These are phyloP conservation scores for Aspergillus mulundensis DNA, from an alignment of 495 filamentous ascomycete genomes.

Conservation along the genomic window DNA sequence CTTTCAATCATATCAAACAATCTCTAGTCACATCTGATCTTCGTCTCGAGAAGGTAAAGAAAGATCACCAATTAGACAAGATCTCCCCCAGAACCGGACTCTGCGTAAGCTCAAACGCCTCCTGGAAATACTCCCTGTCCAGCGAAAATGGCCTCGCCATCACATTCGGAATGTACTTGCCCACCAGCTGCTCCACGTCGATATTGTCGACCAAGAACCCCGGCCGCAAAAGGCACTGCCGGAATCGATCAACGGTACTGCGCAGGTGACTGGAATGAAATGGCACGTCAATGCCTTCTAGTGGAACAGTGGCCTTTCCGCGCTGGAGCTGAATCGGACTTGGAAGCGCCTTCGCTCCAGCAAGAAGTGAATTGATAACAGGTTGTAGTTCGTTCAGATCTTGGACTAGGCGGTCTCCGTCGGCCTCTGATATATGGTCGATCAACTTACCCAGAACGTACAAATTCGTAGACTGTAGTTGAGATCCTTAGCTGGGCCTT, in stretches of 20 bases:
- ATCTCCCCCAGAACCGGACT: constrained; percentile 20
- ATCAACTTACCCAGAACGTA: constrained; percentile 19
- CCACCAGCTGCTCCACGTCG: constrained; percentile 16
- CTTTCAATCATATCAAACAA: too few species aligned
- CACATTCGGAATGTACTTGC: constrained; percentile 35
- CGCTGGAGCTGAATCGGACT: constrained; percentile 22
- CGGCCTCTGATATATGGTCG: constrained; percentile 14
- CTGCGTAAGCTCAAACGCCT: constrained; percentile 74
- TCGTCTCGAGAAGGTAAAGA: too few species aligned
- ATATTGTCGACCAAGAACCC: constrained; percentile 27
- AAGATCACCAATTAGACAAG: not conserved
- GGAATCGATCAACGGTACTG: constrained; percentile 24
- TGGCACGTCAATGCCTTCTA: constrained; percentile 41
- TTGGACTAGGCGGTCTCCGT: not conserved
- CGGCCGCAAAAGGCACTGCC: constrained; percentile 26
- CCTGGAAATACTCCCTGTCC: constrained; percentile 86
- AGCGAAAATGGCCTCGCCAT: constrained; percentile 51
- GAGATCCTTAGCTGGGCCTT: too few species aligned
- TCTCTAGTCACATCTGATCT: not conserved
- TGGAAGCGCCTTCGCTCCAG: constrained; percentile 4
- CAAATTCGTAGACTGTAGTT: constrained; percentile 15
- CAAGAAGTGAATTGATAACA: constrained; percentile 3
- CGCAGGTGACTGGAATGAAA: constrained; percentile 38
- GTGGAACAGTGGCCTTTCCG: constrained; percentile 32
- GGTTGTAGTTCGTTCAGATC: not conserved